Evolutionary conservation across 306 rosid species (phyloP).

Genomic region (Vigna radiata): DNA sequence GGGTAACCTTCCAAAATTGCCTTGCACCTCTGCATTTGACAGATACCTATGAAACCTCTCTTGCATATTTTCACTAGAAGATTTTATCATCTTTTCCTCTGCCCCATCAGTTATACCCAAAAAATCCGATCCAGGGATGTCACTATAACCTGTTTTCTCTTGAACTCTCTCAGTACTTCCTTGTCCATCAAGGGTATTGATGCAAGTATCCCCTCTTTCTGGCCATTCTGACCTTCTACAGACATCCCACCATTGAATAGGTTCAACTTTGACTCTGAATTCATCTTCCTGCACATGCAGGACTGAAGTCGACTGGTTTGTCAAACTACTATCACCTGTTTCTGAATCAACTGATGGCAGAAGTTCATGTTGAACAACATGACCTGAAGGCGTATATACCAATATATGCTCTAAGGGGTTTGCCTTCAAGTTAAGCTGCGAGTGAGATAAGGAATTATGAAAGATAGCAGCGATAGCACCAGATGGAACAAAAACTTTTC

Average conservation of each 20-base stretch:
- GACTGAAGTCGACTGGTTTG: constrained; percentile 59
- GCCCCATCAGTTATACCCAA: constrained; percentile 46
- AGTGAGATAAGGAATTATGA: constrained; percentile 70
- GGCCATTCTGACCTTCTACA: constrained; percentile 90
- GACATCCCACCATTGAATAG: constrained; percentile 96
- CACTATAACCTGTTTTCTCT: constrained; percentile 55
- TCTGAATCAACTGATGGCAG: constrained; percentile 72
- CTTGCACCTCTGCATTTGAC: constrained; percentile 91
- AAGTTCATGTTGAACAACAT: constrained; percentile 89
- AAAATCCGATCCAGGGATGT: constrained; percentile 49
- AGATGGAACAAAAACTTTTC: constrained; percentile 89
- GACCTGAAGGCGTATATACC: constrained; percentile 92
- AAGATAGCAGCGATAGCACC: constrained; percentile 92
- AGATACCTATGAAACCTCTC: constrained; percentile 70
- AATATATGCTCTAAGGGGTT: constrained; percentile 77
- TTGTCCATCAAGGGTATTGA: constrained; percentile 59
- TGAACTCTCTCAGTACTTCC: constrained; percentile 53
- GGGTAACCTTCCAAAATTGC: constrained; percentile 70
- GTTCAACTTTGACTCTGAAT: constrained; percentile 86
- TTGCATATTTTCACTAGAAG: constrained; percentile 52
- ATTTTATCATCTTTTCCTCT: constrained; percentile 43
- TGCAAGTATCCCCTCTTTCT: constrained; percentile 67
- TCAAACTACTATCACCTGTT: constrained; percentile 52
- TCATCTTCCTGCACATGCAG: constrained; percentile 76
- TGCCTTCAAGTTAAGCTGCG: constrained; percentile 58